phyloP scores from a whole-genome alignment of 805 yeast genomes.

The Hermanozyma aechmeae region DNA sequence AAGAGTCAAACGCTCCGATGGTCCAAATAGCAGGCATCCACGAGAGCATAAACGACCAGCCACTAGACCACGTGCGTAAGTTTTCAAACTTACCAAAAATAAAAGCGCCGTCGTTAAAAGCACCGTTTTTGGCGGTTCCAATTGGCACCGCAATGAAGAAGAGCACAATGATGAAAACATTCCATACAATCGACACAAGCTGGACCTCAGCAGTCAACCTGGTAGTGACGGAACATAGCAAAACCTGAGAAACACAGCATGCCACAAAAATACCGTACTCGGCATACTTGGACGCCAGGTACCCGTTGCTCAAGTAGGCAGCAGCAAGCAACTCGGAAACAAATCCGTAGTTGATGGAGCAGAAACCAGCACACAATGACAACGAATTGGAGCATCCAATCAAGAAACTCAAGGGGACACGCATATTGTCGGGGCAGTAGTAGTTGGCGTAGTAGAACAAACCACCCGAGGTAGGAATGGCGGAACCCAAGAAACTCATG shows the following conservation, averaged over 20 bases:
- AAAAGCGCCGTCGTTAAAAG: constrained; percentile 1
- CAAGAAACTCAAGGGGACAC: background rate
- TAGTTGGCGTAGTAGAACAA: background rate
- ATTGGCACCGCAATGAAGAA: constrained; percentile 1
- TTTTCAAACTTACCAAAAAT: constrained; percentile 1
- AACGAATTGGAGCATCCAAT: background rate
- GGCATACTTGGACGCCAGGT: background rate
- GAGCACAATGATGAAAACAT: background rate
- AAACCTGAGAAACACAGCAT: background rate
- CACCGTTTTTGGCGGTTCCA: background rate
- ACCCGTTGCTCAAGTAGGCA: background rate
- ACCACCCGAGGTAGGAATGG: background rate
- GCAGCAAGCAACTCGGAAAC: background rate
- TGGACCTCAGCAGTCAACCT: background rate
- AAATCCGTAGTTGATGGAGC: background rate
- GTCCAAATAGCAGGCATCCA: constrained; percentile 1
- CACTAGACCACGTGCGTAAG: constrained; percentile 1
- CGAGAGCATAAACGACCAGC: constrained; percentile 1
- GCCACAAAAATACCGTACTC: background rate
- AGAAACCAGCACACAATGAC: background rate
- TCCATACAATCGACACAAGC: background rate
- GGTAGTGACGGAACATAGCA: background rate
- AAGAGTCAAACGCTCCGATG: background rate
- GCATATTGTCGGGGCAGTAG: background rate
- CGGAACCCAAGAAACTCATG: background rate